Conservation (phyloP, 345 rosid species). For the Gossypium turneri region DNA sequence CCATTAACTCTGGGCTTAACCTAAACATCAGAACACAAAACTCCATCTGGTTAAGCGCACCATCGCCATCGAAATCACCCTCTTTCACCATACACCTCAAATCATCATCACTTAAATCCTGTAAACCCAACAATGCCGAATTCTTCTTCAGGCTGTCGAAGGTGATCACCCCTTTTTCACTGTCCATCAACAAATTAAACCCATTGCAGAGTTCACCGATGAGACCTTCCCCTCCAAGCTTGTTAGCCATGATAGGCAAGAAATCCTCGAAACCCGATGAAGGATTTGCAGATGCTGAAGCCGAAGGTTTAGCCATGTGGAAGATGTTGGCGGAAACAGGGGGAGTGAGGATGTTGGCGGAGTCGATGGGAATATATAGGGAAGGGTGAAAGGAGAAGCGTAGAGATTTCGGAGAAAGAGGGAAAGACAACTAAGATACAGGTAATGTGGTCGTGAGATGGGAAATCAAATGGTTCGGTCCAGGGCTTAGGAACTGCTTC, state of each 20-base stretch:
- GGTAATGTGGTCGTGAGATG: background rate
- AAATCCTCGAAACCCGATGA: slow-evolving; percentile 45
- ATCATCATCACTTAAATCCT: slow-evolving; percentile 69
- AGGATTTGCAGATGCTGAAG: background rate
- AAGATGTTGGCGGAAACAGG: background rate
- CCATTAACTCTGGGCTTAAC: slow-evolving; percentile 55
- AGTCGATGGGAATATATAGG: background rate
- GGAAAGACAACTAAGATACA: slow-evolving; percentile 13
- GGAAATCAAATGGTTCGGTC: background rate
- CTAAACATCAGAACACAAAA: slow-evolving; percentile 60
- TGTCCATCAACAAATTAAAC: slow-evolving; percentile 62
- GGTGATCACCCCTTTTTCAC: slow-evolving; percentile 65
- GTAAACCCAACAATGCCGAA: slow-evolving; percentile 57
- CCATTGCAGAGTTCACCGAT: slow-evolving; percentile 79
- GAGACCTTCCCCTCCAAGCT: slow-evolving; percentile 77
- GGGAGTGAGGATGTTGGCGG: background rate
- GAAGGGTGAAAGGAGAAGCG: background rate
- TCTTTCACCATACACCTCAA: slow-evolving; percentile 54
- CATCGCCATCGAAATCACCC: slow-evolving; percentile 61
- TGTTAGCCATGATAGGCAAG: slow-evolving; percentile 71
- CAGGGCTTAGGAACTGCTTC: background rate
- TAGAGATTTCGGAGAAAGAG: slow-evolving; percentile 6
- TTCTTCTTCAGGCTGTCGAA: slow-evolving; percentile 64
- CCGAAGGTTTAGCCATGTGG: background rate
- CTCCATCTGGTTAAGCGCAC: slow-evolving; percentile 44